Evolutionary conservation across 2,329 filamentous ascomycete genomes (phyloP).

Genomic region (Lachnellula cervina): DNA sequence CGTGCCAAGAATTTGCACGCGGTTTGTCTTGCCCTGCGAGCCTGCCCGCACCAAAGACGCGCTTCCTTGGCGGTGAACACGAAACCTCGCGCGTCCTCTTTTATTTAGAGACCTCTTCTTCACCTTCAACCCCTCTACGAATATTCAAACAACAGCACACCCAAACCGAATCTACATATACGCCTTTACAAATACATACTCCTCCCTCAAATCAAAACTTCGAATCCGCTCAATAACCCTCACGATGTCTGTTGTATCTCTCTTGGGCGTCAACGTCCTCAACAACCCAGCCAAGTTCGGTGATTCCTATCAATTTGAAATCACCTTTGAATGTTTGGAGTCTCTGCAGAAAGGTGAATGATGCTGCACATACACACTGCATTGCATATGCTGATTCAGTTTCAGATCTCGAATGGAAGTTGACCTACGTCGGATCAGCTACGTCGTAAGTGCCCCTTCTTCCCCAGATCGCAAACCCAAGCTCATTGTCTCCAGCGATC

Average conservation of each 20-base stretch:
- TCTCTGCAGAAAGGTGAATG: slow-evolving; percentile 78
- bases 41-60: not conserved
- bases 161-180: not conserved
- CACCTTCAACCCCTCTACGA: not conserved
- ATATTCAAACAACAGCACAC: not conserved
- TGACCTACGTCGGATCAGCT: slow-evolving; percentile 97
- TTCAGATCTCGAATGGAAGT: slow-evolving; percentile 95
- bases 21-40: not conserved
- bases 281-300: slow-evolving; percentile 97
- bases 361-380: slow-evolving; percentile 2
- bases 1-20: not conserved
- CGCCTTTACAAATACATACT: not conserved
- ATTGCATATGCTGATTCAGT: slow-evolving; percentile 17
- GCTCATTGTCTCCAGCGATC: slow-evolving; percentile 34
- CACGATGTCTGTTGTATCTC: slow-evolving; percentile 91
- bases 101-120: not conserved
- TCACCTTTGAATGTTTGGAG: slow-evolving; percentile 97
- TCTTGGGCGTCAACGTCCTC: slow-evolving; percentile 89
- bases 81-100: not conserved
- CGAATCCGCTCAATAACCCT: not conserved
- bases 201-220: not conserved
- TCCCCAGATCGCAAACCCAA: slow-evolving; percentile 1
- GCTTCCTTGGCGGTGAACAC: not conserved
- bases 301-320: slow-evolving; percentile 93
- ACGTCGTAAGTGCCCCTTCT: slow-evolving; percentile 67